Base-by-base conservation (phyloP, 495 filamentous ascomycete species). In the Cercophora samala region DNA sequence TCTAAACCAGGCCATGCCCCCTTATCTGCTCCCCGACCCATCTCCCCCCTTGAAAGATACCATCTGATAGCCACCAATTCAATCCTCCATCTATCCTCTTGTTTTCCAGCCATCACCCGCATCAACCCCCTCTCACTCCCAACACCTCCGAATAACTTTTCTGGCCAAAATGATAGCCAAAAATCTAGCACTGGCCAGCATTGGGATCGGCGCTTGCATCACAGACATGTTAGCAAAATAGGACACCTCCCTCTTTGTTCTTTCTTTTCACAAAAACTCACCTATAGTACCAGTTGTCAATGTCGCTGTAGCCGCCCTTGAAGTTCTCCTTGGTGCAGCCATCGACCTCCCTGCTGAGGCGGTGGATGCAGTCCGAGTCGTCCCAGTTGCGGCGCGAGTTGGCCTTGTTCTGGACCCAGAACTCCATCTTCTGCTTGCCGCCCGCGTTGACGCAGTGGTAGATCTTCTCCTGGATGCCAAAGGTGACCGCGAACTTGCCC, bases 351-450 rank as follows among this genome's bases (percentile, higher is more conserved):
- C 22, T n/a, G 54, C 9, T 56, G 19, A 56, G 22, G n/a, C 54
- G 54, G 54, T 56, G 18, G 22, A 56, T 56, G 22, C 54, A 56
- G 9, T 56, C 54, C 17, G 54, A 13, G 54, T 56, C 22, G 22
- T 56, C 54, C 54, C 54, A 56, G 54, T 56, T 56, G 22, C 54
- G 54, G 54, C 9, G 17, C 54, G 9, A 9, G 19, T 18, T 18
- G n/a, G 19, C 54, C 54, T 56, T 56, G 54, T 56, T 56, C 54
- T 56, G 54, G 54, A 56, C 54, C 54, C 18, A 9, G 13, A 56
- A 56, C n/a, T 56, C 54, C 54, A 56, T 56, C 54, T 56, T 56
- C 13, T 56, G 54, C 9, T n/a, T 21, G 54, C 54, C 54, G 54
- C 54, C 54, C 17, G 54, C 4, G 54, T 56, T 56, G 54, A 56